Evolutionary conservation across 805 yeast species (phyloP), one percentile per base, ranked within the genome.

Genomic region (Spathaspora boniae): DNA sequence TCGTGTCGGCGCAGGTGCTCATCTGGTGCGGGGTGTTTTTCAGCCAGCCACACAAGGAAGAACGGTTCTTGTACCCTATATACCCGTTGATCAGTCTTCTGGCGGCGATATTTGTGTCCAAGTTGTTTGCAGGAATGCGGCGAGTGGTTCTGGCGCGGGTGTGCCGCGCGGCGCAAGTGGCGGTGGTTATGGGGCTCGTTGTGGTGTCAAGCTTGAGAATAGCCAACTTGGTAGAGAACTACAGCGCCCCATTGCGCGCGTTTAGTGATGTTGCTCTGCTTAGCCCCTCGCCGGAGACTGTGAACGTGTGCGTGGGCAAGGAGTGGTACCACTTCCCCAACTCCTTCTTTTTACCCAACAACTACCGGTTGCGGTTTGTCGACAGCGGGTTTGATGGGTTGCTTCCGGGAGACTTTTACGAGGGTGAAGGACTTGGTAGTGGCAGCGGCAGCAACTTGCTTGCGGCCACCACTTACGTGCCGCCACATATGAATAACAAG

Each of bases 321-420:
- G 97, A 91, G 61, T 89, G 97, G 97, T 87, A 86, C 51, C 84
- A 91, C 52, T 89, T 67, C 58, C 96, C 98, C 7, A 79, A 85
- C 1, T 88, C 96, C 0, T 85, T 88, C 54, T 86, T 89, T 52
- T 62, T 91, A 16, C 80, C 85, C 3, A 71, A 74, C 4, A 65
- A 76, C 38, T 70, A 70, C 48, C 63, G 96, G 45, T 62, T 87
- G 16, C 66, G 67, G 47, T 91, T 86, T 56, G 76, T 85, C 7
- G 64, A 70, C 37, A 80, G 87, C 38, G 93, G 91, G 1, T 91
- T 89, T 58, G 76, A 81, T 54, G 97, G 97, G 0, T 63, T 89
- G 42, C 63, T 91, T 23, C 98, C 98, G 0, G 95, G 94, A 3
- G 93, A 86, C 48, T 91, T 89, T 51, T 50, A 54, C 4, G 95